Conservation (phyloP, 768 basidiomycete genomes). For the Mycena venus region DNA sequence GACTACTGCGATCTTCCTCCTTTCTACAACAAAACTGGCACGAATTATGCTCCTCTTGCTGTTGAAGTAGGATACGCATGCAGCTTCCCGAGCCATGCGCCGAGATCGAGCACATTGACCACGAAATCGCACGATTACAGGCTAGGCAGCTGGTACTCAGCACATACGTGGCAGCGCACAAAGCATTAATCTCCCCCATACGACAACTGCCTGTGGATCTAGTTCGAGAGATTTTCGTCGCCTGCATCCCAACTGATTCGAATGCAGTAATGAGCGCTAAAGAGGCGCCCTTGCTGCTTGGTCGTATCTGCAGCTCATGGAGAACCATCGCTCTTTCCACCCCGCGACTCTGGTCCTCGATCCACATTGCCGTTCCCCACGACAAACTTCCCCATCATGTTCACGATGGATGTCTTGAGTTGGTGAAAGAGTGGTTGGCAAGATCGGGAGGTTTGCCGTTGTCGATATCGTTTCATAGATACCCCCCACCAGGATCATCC, state of each 20-base stretch:
- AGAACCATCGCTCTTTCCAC: slow-evolving; percentile 39
- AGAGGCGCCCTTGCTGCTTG: slow-evolving; percentile 43
- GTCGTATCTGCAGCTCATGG: slow-evolving; percentile 46
- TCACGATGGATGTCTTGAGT: neutral
- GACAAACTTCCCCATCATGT: neutral
- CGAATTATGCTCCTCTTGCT: neutral
- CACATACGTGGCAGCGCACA: neutral
- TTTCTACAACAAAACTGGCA: neutral
- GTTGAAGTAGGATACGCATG: neutral
- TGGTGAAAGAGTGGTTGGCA: neutral
- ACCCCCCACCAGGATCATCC: neutral
- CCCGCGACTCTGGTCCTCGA: slow-evolving; percentile 41
- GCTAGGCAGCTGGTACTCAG: neutral
- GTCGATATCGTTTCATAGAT: slow-evolving; percentile 5
- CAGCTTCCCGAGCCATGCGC: neutral
- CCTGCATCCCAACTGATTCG: slow-evolving; percentile 20
- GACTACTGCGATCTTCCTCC: too few relatives aligned
- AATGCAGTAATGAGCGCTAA: slow-evolving; percentile 26
- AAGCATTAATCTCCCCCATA: slow-evolving; percentile 6
- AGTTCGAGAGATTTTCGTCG: slow-evolving; percentile 13
- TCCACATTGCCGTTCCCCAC: slow-evolving; percentile 20
- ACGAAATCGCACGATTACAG: neutral
- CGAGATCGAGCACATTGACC: neutral
- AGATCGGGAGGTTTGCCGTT: slow-evolving; percentile 9
- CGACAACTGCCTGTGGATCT: slow-evolving; percentile 3